Percentiles rank a stretch among this genome's conserved stretches.
Conservation (phyloP, 495 filamentous ascomycete genomes). For the Penicillium steckii region DNA sequence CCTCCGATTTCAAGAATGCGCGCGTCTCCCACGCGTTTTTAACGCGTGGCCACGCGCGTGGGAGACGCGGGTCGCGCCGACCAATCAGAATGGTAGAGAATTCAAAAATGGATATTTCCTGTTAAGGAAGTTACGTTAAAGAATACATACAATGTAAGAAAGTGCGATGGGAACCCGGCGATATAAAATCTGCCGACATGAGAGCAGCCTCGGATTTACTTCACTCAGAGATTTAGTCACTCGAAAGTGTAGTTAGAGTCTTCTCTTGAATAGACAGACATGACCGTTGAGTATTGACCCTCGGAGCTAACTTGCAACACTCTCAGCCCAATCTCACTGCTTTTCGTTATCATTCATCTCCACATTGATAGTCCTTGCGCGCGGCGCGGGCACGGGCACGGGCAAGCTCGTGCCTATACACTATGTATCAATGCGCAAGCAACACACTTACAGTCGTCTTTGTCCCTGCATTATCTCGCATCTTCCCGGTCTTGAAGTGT, state of each 20-base stretch:
- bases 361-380: slow-evolving; percentile 7
- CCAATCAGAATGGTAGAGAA: slow-evolving; percentile 16
- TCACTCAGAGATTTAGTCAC: no score
- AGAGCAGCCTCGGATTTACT: no score
- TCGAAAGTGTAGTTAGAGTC: no score
- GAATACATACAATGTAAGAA: no score
- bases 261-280: no score
- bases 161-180: no score
- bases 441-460: background rate
- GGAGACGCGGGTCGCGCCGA: slow-evolving; percentile 14
- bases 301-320: no score
- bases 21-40: slow-evolving; percentile 1
- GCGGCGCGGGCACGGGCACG: background rate
- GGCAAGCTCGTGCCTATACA: background rate
- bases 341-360: background rate
- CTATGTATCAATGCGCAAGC: background rate
- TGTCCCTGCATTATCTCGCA: slow-evolving; percentile 14
- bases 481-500: slow-evolving; percentile 4
- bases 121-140: no score
- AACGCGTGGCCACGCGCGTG: slow-evolving; percentile 10
- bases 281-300: no score
- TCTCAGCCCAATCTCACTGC: no score
- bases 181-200: no score
- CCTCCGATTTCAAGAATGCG: background rate
- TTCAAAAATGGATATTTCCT: background rate